Evolutionary conservation across 2,329 filamentous ascomycete genomes (phyloP), one percentile per base, ranked within the genome.

Genomic region (Phaeosphaeriaceae sp.): DNA sequence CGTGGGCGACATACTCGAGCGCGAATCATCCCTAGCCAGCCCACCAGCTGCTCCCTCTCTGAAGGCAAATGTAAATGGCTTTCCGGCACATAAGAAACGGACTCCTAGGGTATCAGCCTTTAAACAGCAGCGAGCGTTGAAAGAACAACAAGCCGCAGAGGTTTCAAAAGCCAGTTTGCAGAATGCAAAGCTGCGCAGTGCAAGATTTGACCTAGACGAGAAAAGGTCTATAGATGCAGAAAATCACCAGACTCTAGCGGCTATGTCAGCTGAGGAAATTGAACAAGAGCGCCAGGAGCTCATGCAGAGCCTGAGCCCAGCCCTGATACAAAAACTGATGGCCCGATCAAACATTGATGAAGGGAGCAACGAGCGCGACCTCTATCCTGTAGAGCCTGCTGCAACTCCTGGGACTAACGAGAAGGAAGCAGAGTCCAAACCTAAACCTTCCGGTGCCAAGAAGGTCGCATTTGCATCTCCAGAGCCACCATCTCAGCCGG

Each of bases 41-140:
- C 81, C 88, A 4, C 86, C 88, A 7, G 79, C 80, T 32, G 83
- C 86, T 8, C 86, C 87, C 12, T 80, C 81, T 38, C 76, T 83
- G 33, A 83, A 83, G 42, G 76, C 79, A 16, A 73, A 64, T 43
- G 55, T 79, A 4, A 86, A 83, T 11, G 94, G 94, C 1, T 97
- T 97, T 61, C 94, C 94, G n/a, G 85, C 87, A 50, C 92, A 92
- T 72, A 94, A 89, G 72, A 91, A 89, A 70, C 86, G 92, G 58
- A 81, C 79, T 11, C 60, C 61, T 47, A 82, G 83, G 48, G 75
- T 83, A 6, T 96, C 92, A 1, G 83, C 88, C 1, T 96, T 96
- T 77, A 96, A 91, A 70, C 86, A 90, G 64, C 83, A 86, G 66
- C 80, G 83, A 52, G 70, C 67, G 7, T 65, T 67, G 12, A 69